These are phyloP conservation scores for Aspergillus sclerotiicarbonarius DNA, from an alignment of 495 filamentous ascomycete genomes.

Conservation along the genomic window DNA sequence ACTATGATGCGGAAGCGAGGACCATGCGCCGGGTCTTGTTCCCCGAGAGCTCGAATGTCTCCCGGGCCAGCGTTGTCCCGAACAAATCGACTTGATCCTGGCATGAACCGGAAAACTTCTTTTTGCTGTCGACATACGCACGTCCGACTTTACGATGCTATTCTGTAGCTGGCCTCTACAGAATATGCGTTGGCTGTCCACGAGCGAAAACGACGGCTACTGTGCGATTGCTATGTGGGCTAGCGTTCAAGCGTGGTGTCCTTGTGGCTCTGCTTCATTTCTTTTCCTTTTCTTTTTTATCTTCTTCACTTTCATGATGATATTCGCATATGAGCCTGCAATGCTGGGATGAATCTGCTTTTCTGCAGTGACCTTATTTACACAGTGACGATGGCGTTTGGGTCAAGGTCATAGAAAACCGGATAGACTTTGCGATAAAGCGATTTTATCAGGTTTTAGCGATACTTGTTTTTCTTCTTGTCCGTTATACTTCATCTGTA, in stretches of 20 bases:
- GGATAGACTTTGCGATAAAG: conserved; percentile 5
- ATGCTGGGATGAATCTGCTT: conserved; percentile 3
- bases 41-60: conserved; percentile 41
- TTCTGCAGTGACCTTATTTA: conserved; percentile 1
- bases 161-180: conserved; percentile 16
- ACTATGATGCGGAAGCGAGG: conserved; percentile 35
- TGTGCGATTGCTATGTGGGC: not conserved
- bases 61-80: conserved; percentile 38
- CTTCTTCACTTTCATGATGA: not conserved
- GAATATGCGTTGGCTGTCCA: conserved; percentile 5
- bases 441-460: not conserved
- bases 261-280: conserved; percentile 6
- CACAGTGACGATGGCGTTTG: conserved; percentile 11
- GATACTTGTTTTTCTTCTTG: conserved; percentile 1
- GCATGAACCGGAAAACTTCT: too few species aligned
- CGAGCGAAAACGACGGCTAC: not conserved
- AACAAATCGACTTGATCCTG: conserved; percentile 30
- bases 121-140: not conserved
- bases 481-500: not conserved
- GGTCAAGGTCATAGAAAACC: conserved; percentile 9
- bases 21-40: conserved; percentile 42
- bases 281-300: conserved; percentile 1
- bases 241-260: conserved; percentile 8
- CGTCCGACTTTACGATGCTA: not conserved
- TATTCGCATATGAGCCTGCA: conserved; percentile 1